Evolutionary conservation across 768 basidiomycete genomes (phyloP), one percentile per base, ranked within the genome.

Genomic region (Mycena leptocephala): DNA sequence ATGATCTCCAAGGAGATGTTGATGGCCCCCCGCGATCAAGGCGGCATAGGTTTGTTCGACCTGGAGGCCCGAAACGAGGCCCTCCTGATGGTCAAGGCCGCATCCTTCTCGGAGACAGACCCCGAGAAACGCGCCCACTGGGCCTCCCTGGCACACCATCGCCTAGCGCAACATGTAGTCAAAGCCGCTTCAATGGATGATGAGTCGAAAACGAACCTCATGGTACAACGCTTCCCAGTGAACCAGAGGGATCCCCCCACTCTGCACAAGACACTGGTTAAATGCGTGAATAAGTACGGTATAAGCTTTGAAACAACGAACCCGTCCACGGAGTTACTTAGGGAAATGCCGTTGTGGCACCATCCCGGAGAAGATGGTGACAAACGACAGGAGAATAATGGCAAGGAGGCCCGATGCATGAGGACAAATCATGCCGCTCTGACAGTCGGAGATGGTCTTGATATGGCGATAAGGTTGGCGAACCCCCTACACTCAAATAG

Each of bases 41-140:
- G 59, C 4, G 59, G 59, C 3, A 10, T 62, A 39, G 59, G 59
- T 7, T 22, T 62, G 37, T 26, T 62, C 13, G 59, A 62, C 14
- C 59, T 62, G 3, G 58, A 59, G 33, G 56, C 76, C 0, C 30
- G 85, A 6, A 84, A 84, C 37, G 72, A 84, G 43, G 82, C 84
- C 0, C n/a, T 62, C 16, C 35, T 62, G n/a, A 35, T 62, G 35
- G 13, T 62, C 20, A 62, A 62, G 16, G 59, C 35, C 11, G 59
- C 35, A 5, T n/a, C 33, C 2, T 35, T 62, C 22, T 7, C 48
- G 8, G 48, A 51, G 22, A 51, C 48, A 2, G n/a, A 51, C 20
- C 48, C 48, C 2, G 20, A 22, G 18, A 24, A 51, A 51, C 48
- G 48, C 20, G 48, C n/a, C 20, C 48, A 51, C 22, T 51, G 48